Evolutionary conservation across 192 early-diverging fungal species (phyloP), one percentile per base, ranked within the genome.

Genomic region (Backusella mclennaniae): DNA sequence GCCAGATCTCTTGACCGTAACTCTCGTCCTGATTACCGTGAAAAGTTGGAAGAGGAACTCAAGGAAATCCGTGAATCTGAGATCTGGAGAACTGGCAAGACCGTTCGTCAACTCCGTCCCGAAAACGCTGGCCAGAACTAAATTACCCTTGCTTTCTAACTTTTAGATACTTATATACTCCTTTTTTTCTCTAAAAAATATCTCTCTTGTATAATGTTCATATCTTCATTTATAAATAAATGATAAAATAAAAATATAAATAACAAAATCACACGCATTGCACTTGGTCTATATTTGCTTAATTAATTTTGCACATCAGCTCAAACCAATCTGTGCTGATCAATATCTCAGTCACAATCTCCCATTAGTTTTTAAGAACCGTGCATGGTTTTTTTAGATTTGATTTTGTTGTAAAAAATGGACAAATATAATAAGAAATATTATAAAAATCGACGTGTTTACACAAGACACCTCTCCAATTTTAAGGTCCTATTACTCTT

Each of bases 71-170:
- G 90, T 73, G 91, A 94, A 67, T 87, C 87, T 63, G 96, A 99
- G 88, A 95, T 99, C 89, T 99, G 97, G 97, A 88, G 91, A 44
- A 87, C 94, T 35, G 96, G 95, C 76, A 88, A 89, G 80, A 94
- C 94, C 77, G 95, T 97, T 73, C 92, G 96, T 78, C 83, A 87
- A 82, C 87, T 98, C 39, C 88, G 96, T 56, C 96, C 96, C 31
- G 96, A 98, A 86, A 95, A 95, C 88, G 73, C 46, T 74, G 77
- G 67, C 73, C 74, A 79, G 73, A 74, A 79, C 72, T 79, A 74
- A 70, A 71, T 71, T 38, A n/a, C 7, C 17, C 35, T 21, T 36
- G 12, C 15, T 36, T 38, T 39, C 35, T 38, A 35, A 21, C n/a
- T 69, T 19, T 36, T 36, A 69, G 33, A 67, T 35, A 67, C 33